These are phyloP conservation scores for Trametes sp. DNA, from an alignment of 1,284 basidiomycete genomes.

Conservation along the genomic window DNA sequence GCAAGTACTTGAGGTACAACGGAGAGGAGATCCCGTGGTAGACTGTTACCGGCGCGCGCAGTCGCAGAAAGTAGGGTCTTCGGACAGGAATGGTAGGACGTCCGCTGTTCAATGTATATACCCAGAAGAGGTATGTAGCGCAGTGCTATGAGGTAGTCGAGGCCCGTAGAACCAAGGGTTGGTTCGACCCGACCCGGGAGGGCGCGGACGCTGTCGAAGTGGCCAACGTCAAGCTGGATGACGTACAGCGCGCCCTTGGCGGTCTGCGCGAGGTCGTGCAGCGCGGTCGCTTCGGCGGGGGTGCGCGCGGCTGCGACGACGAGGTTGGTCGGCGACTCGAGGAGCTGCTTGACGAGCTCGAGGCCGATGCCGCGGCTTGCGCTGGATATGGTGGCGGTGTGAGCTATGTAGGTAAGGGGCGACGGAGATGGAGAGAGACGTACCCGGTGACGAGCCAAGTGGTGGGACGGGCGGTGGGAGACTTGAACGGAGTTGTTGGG, in stretches of 20 bases:
- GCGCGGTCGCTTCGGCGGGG: slow-evolving; percentile 40
- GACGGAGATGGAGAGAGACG: not conserved
- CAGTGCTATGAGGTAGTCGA: slow-evolving; percentile 43
- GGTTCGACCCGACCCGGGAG: slow-evolving; percentile 35
- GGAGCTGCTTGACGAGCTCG: slow-evolving; percentile 47
- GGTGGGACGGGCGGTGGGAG: not conserved
- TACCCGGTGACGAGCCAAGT: slow-evolving; percentile 14
- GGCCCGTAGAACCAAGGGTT: slow-evolving; percentile 41
- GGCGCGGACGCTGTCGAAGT: slow-evolving; percentile 39
- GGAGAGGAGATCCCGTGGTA: slow-evolving; percentile 30
- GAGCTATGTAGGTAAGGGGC: not conserved
- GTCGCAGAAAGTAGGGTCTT: no score
- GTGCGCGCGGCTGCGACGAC: slow-evolving; percentile 48
- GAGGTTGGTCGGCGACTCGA: slow-evolving; percentile 40
- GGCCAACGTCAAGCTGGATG: slow-evolving; percentile 43
- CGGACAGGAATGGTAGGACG: no score
- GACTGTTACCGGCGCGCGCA: no score
- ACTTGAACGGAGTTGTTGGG: not conserved
- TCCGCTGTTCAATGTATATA: no score
- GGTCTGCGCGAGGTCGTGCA: slow-evolving; percentile 36
- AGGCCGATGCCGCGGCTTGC: slow-evolving; percentile 49
- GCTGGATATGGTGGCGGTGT: slow-evolving; percentile 28
- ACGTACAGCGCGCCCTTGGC: slow-evolving; percentile 43
- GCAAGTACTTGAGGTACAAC: slow-evolving; percentile 40
- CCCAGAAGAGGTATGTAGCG: no score